Evolutionary conservation across 108 stramenopile genomes (phyloP), one percentile per base, ranked within the genome.

Genomic region (Mediolabrus comicus): DNA sequence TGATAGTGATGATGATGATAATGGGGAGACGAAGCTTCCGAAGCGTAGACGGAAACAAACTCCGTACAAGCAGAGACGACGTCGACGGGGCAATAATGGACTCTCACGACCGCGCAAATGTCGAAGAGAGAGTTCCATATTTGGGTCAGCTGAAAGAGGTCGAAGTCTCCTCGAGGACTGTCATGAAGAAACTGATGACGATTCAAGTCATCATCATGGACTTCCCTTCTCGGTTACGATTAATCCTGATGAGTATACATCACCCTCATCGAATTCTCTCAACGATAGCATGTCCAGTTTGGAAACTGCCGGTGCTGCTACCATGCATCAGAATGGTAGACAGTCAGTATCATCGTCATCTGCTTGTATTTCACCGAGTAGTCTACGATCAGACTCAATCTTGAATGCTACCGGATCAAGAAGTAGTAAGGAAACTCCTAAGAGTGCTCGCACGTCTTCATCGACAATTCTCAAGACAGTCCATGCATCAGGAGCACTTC

Each of bases 381-480:
- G 78, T 59, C 33, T 64, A 8, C 36, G 30, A 34, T 76, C 75
- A 3, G 29, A 13, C 7, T 51, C 55, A 46, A 14, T 27, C 13
- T 16, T 28, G 59, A 39, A 16, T 30, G 55, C 33, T 5, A 43
- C 22, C 2, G 34, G 33, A 51, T 2, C 53, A 16, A 29, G 38
- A 2, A n/a, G 56, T 22, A 52, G 22, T 8, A 72, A 54, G 32
- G 78, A 67, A 55, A 79, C 78, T 14, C 78, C 78, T 6, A 79
- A 79, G 11, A 72, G 71, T 52, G 78, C 78, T n/a, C 49, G 78
- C 8, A 79, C 66, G 28, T 67, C 71, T 16, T 72, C 71, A 12
- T 79, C 78, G 25, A 79, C 65, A 16, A 72, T 79, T 56, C 66
- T 79, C 32, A 53, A 66, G 32, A 67, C 59, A 14, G 71, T 79